Evolutionary conservation across 495 filamentous ascomycete species (phyloP).

Genomic region (Gamarada debralockiae): DNA sequence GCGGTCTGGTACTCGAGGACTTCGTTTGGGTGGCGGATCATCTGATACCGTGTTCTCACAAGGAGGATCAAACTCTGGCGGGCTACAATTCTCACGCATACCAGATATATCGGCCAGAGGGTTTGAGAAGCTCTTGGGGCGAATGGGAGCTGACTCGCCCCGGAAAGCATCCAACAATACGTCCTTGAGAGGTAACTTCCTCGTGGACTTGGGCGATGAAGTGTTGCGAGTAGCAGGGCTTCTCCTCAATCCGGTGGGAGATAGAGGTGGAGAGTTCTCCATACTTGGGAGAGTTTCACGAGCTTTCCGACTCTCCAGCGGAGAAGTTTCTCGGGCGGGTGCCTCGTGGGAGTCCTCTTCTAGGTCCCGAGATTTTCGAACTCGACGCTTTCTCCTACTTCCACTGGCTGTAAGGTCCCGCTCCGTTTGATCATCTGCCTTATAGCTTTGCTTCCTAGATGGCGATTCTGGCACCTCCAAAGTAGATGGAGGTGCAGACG

Average conservation of each 20-base stretch:
- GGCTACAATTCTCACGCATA: conserved; percentile 24
- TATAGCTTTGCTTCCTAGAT: conserved; percentile 10
- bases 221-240: conserved; percentile 42
- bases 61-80: conserved; percentile 9
- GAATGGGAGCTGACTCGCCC: conserved; percentile 43
- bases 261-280: conserved; percentile 15
- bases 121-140: conserved; percentile 4
- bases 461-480: conserved; percentile 8
- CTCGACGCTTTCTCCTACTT: neutral
- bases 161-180: conserved; percentile 50
- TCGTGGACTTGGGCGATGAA: conserved; percentile 32
- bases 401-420: conserved; percentile 1
- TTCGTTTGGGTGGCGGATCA: conserved; percentile 4
- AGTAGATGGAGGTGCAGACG: conserved; percentile 31
- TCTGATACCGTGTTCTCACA: conserved; percentile 5
- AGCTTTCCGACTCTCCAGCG: neutral
- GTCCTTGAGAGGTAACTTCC: conserved; percentile 38
- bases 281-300: conserved; percentile 17
- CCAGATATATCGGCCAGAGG: conserved; percentile 13
- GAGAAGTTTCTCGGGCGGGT: neutral
- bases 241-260: conserved; percentile 38
- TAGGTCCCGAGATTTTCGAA: neutral
- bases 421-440: conserved; percentile 12
- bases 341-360: conserved; percentile 1
- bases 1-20: conserved; percentile 6